phyloP scores from a whole-genome alignment of 1,284 basidiomycete species.

The Apiotrichum montevideense region DNA sequence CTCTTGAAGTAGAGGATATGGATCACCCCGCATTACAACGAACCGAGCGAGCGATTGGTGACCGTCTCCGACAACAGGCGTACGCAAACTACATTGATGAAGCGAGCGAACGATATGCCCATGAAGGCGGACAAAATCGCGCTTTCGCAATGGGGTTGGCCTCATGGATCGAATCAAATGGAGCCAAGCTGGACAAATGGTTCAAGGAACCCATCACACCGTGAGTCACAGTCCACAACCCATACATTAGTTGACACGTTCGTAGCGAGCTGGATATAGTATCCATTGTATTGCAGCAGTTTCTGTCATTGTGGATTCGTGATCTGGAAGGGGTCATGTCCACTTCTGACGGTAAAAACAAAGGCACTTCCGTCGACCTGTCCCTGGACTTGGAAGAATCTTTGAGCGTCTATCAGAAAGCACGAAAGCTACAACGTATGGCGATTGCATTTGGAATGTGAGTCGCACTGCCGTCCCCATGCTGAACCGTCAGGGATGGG shows the following conservation, averaged over 20 bases:
- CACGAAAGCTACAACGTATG: constrained; percentile 59
- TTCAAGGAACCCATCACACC: constrained; percentile 76
- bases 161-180: constrained; percentile 78
- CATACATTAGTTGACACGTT: background rate
- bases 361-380: constrained; percentile 37
- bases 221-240: constrained; percentile 48
- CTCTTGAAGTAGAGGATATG: constrained; percentile 59
- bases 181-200: constrained; percentile 68
- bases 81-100: constrained; percentile 65
- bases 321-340: constrained; percentile 62
- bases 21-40: constrained; percentile 15
- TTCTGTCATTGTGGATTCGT: constrained; percentile 65
- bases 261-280: constrained; percentile 69
- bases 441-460: constrained; percentile 59
- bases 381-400: constrained; percentile 81
- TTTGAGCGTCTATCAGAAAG: constrained; percentile 71
- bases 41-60: constrained; percentile 60
- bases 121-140: constrained; percentile 32
- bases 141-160: constrained; percentile 60
- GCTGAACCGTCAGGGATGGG: constrained; percentile 13
- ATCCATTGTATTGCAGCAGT: constrained; percentile 65
- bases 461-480: constrained; percentile 1
- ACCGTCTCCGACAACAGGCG: constrained; percentile 62
- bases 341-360: background rate
- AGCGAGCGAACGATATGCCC: constrained; percentile 48